Evolutionary conservation across 2,329 filamentous ascomycete species (phyloP).

Genomic region (Ceratocystis harringtonii): DNA sequence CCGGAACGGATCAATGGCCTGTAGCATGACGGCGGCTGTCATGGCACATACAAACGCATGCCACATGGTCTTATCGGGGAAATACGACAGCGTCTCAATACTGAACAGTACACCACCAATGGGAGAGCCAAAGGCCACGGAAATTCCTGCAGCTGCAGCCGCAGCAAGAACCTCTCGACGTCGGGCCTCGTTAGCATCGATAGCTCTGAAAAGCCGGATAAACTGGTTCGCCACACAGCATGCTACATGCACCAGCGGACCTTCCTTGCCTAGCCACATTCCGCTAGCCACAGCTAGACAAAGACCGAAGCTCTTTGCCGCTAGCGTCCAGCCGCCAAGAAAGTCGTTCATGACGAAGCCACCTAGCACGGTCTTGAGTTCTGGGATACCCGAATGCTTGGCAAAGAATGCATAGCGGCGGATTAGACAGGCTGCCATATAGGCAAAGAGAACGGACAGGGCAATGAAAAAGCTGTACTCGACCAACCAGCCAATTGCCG

Average conservation of each 20-base stretch:
- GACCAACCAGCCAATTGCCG: slow-evolving; percentile 57
- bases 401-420: slow-evolving; percentile 74
- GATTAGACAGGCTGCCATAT: slow-evolving; percentile 63
- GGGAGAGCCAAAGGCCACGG: slow-evolving; percentile 83
- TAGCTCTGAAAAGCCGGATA: slow-evolving; percentile 70
- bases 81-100: slow-evolving; percentile 93
- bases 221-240: slow-evolving; percentile 93
- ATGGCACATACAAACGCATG: slow-evolving; percentile 98
- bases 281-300: slow-evolving; percentile 85
- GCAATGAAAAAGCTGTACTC: slow-evolving; percentile 77
- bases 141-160: slow-evolving; percentile 81
- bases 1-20: slow-evolving; percentile 85
- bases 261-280: slow-evolving; percentile 94
- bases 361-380: slow-evolving; percentile 91
- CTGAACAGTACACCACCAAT: slow-evolving; percentile 92
- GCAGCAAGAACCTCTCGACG: slow-evolving; percentile 89
- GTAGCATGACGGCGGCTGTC: slow-evolving; percentile 89
- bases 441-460: slow-evolving; percentile 74
- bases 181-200: slow-evolving; percentile 81
- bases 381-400: slow-evolving; percentile 88
- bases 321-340: slow-evolving; percentile 72
- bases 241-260: slow-evolving; percentile 85
- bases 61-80: slow-evolving; percentile 99
- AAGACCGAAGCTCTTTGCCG: slow-evolving; percentile 78
- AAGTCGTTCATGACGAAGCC: slow-evolving; percentile 86